phyloP scores from a whole-genome alignment of 1,284 basidiomycete species.

The Megacollybia platyphylla region DNA sequence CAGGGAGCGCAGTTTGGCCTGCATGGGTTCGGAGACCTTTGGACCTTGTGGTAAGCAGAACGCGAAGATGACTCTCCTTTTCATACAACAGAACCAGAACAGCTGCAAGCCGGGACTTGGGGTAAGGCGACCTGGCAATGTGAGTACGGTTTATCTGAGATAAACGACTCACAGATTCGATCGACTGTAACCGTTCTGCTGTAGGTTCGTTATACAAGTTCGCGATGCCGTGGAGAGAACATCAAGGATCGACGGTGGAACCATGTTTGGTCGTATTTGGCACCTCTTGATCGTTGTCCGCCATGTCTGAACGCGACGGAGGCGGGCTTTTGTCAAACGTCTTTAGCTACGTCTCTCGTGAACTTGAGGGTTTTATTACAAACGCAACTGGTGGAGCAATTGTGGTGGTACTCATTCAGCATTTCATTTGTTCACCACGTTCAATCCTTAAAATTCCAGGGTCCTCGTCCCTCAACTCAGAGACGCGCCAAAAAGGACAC shows the following conservation, averaged over 20 bases:
- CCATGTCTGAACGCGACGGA: not conserved
- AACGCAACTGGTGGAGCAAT: constrained; percentile 42
- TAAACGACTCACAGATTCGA: too few relatives aligned
- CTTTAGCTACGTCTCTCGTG: constrained; percentile 54
- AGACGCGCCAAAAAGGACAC: not conserved
- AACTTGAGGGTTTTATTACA: constrained; percentile 55
- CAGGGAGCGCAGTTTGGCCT: constrained; percentile 73
- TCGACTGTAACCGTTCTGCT: not conserved
- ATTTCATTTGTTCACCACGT: not conserved
- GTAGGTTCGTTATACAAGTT: constrained; percentile 3
- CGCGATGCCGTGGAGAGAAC: constrained; percentile 4
- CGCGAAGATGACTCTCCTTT: constrained; percentile 47
- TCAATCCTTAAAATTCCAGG: not conserved
- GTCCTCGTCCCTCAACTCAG: not conserved
- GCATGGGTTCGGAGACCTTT: constrained; percentile 67
- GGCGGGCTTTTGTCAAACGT: constrained; percentile 48
- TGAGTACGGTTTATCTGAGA: too few relatives aligned
- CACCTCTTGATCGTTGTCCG: not conserved
- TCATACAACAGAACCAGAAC: constrained; percentile 75
- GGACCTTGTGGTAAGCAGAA: constrained; percentile 75
- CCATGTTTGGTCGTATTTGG: not conserved
- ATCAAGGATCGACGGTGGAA: not conserved
- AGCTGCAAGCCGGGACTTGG: constrained; percentile 39
- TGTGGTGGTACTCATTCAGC: not conserved
- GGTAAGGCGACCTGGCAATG: constrained; percentile 29